These are phyloP conservation scores for Stipa capillata DNA, from an alignment of 176 grass and related monocot species.

Conservation along the genomic window DNA sequence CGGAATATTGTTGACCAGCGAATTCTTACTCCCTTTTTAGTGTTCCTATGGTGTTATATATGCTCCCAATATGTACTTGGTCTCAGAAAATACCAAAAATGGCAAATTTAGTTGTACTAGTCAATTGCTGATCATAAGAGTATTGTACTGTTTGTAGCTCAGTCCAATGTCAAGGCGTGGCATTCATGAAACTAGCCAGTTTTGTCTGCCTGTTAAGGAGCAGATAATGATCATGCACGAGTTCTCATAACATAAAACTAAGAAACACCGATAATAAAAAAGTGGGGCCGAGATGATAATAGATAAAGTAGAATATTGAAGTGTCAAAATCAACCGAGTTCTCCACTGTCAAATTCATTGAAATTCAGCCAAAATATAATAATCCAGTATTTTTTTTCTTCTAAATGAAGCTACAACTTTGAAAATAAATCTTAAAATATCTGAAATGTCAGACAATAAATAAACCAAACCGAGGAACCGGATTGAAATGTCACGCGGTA, in stretches of 20 bases:
- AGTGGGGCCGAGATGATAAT: background rate
- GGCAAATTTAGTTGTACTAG: background rate
- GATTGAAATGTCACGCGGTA: too few species aligned
- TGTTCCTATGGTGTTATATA: background rate
- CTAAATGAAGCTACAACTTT: background rate
- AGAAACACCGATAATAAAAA: background rate
- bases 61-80: background rate
- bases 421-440: background rate
- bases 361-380: background rate
- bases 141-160: background rate
- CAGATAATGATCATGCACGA: background rate
- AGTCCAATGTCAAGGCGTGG: background rate
- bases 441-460: background rate
- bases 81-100: background rate
- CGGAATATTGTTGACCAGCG: constrained; percentile 10
- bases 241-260: background rate
- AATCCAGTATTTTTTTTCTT: background rate
- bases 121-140: background rate
- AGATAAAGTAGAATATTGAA: background rate
- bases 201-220: background rate
- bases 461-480: background rate
- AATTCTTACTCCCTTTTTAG: background rate
- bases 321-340: background rate
- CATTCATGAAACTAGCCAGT: background rate
- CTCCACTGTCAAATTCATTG: background rate